phyloP scores from a whole-genome alignment of 1,139 yeast genomes.

The Saccharomyces hybrid region DNA sequence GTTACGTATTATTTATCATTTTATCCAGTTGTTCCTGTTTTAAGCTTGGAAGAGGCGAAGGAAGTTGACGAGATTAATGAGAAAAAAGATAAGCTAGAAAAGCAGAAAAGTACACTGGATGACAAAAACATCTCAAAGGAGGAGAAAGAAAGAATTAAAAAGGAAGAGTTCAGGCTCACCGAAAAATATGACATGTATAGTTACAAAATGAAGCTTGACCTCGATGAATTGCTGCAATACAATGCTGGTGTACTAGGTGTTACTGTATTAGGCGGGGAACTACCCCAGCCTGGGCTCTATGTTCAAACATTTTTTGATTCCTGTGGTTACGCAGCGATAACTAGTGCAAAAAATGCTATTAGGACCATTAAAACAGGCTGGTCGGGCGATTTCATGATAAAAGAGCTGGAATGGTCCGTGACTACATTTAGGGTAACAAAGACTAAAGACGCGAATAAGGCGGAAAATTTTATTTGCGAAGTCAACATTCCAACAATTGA shows the following conservation, averaged over 20 bases:
- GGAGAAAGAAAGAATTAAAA: constrained; percentile 17
- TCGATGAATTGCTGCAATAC: constrained; percentile 53
- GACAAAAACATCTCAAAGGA: constrained; percentile 23
- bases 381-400: constrained; percentile 62
- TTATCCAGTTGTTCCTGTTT: constrained; percentile 70
- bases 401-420: constrained; percentile 68
- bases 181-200: constrained; percentile 36
- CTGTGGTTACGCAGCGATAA: constrained; percentile 51
- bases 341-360: constrained; percentile 40
- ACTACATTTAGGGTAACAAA: constrained; percentile 53
- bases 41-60: constrained; percentile 60
- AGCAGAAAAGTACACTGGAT: constrained; percentile 21
- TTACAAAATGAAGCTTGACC: constrained; percentile 48
- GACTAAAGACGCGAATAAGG: constrained; percentile 44
- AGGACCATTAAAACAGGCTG: constrained; percentile 41
- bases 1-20: constrained; percentile 66
- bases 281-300: constrained; percentile 46
- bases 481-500: constrained; percentile 57
- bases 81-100: constrained; percentile 29
- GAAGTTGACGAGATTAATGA: constrained; percentile 43
- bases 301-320: constrained; percentile 71
- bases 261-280: constrained; percentile 50
- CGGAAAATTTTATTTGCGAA: constrained; percentile 55
- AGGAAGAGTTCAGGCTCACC: constrained; percentile 30
- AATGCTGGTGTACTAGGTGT: constrained; percentile 68